Evolutionary conservation across 805 yeast species (phyloP).

Genomic region (Ogataea siamensis): DNA sequence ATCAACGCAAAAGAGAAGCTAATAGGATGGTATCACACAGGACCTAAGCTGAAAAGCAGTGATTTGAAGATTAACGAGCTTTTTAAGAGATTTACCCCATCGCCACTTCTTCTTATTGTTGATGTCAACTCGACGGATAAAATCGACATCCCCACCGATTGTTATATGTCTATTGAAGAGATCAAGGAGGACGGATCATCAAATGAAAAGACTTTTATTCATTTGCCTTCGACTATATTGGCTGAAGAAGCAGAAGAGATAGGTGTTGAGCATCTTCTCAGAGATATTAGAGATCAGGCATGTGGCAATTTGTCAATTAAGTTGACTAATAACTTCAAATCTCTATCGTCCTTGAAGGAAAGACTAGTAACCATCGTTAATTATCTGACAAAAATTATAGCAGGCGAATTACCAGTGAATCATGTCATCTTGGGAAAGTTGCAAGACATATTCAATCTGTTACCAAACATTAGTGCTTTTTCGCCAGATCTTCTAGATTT

Average conservation of each 20-base stretch:
- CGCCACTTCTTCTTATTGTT: slow-evolving; percentile 84
- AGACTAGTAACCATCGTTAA: slow-evolving; percentile 73
- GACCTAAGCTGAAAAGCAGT: slow-evolving; percentile 85
- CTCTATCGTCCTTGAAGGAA: slow-evolving; percentile 80
- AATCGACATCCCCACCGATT: slow-evolving; percentile 94
- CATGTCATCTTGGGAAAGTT: slow-evolving; percentile 87
- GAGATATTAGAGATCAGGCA: slow-evolving; percentile 95
- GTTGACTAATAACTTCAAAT: slow-evolving; percentile 85
- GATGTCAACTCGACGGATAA: slow-evolving; percentile 77
- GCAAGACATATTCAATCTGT: slow-evolving; percentile 89
- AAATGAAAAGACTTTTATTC: slow-evolving; percentile 88
- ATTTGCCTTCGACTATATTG: slow-evolving; percentile 86
- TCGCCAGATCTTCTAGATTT: slow-evolving; percentile 15
- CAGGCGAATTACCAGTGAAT: slow-evolving; percentile 76
- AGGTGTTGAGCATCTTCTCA: slow-evolving; percentile 93
- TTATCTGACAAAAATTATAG: slow-evolving; percentile 73
- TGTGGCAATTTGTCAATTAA: slow-evolving; percentile 87
- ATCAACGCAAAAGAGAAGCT: slow-evolving; percentile 95
- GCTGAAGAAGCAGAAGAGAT: slow-evolving; percentile 99
- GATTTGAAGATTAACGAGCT: slow-evolving; percentile 90
- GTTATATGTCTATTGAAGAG: slow-evolving; percentile 91
- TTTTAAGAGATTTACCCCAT: slow-evolving; percentile 76
- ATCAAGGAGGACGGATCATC: slow-evolving; percentile 94
- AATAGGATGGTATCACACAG: slow-evolving; percentile 99
- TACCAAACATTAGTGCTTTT: slow-evolving; percentile 68